phyloP scores from a whole-genome alignment of 306 rosid genomes.

The Astragalus glycyphyllos region DNA sequence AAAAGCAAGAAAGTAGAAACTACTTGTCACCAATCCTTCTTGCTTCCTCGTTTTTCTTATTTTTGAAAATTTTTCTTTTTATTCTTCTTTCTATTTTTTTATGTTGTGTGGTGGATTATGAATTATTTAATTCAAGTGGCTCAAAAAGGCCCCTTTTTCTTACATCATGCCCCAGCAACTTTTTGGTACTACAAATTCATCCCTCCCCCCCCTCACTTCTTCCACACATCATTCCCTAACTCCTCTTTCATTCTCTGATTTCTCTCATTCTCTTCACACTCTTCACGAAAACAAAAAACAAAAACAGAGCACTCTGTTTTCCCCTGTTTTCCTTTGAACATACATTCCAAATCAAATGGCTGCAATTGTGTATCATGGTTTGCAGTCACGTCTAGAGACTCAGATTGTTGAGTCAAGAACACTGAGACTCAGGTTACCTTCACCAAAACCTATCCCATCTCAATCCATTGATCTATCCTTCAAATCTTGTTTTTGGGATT shows the following conservation, averaged over 20 bases:
- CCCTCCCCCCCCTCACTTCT: conserved; percentile 49
- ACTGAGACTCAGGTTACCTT: conserved; percentile 58
- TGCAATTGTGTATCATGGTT: conserved; percentile 67
- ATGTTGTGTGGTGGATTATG: conserved; percentile 47
- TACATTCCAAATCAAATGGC: conserved; percentile 55
- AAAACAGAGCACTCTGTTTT: conserved; percentile 31
- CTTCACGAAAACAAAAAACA: not conserved
- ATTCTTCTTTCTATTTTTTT: not conserved
- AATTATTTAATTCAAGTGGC: conserved; percentile 66
- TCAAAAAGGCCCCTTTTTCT: conserved; percentile 37
- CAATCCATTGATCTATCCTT: conserved; percentile 55
- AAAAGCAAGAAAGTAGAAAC: not conserved
- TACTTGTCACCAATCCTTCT: not conserved
- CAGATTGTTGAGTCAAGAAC: conserved; percentile 66
- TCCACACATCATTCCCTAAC: conserved; percentile 47
- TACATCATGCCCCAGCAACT: conserved; percentile 45
- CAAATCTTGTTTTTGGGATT: conserved; percentile 49
- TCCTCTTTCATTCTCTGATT: conserved; percentile 5
- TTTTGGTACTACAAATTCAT: conserved; percentile 83
- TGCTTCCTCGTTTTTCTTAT: conserved; percentile 15
- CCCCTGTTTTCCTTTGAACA: not conserved
- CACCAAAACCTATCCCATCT: conserved; percentile 46
- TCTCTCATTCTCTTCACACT: conserved; percentile 18
- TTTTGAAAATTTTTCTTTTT: not conserved
- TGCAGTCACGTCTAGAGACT: conserved; percentile 67